Percentiles rank a stretch among this genome's conserved stretches.
Conservation (phyloP, 805 yeast genomes). For the Candida tibetensis region DNA sequence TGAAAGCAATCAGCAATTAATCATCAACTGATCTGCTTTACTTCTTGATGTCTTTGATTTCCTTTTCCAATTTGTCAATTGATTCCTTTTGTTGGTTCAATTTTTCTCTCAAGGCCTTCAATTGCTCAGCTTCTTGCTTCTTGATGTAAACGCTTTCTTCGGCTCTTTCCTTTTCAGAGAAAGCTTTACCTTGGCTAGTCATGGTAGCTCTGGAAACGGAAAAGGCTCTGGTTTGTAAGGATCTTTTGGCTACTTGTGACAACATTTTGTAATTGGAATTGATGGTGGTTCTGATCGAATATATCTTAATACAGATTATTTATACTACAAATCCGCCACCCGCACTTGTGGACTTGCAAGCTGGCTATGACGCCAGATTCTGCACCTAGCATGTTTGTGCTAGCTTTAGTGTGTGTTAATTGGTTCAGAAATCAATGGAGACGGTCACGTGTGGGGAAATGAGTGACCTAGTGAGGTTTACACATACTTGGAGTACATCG, state of each 20-base stretch:
- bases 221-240: slow-evolving; percentile 26
- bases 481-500: no score
- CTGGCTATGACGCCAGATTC: neutral
- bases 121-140: slow-evolving; percentile 87
- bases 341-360: no score
- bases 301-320: no score
- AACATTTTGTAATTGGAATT: slow-evolving; percentile 11
- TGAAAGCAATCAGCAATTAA: no score
- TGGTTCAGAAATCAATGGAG: no score
- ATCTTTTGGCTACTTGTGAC: slow-evolving; percentile 23
- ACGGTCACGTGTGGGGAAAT: no score
- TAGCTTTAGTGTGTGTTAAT: no score
- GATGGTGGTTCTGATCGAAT: no score
- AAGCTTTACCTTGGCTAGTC: slow-evolving; percentile 19
- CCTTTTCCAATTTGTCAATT: slow-evolving; percentile 47
- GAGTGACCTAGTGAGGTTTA: no score
- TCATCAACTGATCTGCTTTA: no score
- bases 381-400: no score
- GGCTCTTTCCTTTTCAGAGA: slow-evolving; percentile 85
- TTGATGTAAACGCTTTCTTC: slow-evolving; percentile 82
- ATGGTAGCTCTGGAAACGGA: slow-evolving; percentile 27
- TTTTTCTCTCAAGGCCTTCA: slow-evolving; percentile 70
- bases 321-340: no score
- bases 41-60: slow-evolving; percentile 35
- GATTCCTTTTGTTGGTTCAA: slow-evolving; percentile 71